These are phyloP conservation scores for Medicago arabica DNA, from an alignment of 306 rosid species.

Conservation along the genomic window DNA sequence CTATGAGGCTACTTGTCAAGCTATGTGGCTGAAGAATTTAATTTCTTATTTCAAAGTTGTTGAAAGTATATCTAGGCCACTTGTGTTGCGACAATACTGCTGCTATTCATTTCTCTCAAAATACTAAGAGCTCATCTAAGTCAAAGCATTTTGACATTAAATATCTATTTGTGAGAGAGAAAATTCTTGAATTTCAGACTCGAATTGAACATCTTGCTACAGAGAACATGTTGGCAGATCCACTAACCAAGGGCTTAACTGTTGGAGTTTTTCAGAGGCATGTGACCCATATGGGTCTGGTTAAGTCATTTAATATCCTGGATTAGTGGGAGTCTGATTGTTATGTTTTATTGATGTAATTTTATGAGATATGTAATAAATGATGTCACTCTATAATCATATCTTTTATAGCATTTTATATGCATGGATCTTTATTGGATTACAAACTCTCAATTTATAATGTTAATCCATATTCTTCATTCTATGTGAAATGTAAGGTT, in stretches of 20 bases:
- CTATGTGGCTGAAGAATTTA: background rate
- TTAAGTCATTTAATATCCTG: background rate
- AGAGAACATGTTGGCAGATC: background rate
- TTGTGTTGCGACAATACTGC: background rate
- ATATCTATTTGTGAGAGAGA: background rate
- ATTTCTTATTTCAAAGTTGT: background rate
- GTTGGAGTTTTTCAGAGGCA: background rate
- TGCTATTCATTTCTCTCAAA: background rate
- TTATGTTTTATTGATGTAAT: background rate
- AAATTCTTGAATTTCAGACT: background rate
- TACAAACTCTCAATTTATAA: too few species aligned
- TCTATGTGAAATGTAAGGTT: too few species aligned
- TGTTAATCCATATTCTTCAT: too few species aligned
- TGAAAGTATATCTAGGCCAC: background rate
- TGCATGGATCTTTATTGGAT: background rate
- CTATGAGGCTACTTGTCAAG: background rate
- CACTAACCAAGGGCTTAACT: background rate
- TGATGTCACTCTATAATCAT: background rate
- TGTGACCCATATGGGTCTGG: too few species aligned
- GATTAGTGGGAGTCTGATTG: background rate
- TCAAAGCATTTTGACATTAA: too few species aligned
- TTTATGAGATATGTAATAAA: background rate
- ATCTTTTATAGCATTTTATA: background rate
- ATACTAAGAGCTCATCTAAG: background rate
- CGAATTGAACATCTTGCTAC: background rate